Percentiles rank a stretch among this genome's conserved stretches.
Conservation (phyloP, 257 asterid genomes). For the Solanum neorickii region DNA sequence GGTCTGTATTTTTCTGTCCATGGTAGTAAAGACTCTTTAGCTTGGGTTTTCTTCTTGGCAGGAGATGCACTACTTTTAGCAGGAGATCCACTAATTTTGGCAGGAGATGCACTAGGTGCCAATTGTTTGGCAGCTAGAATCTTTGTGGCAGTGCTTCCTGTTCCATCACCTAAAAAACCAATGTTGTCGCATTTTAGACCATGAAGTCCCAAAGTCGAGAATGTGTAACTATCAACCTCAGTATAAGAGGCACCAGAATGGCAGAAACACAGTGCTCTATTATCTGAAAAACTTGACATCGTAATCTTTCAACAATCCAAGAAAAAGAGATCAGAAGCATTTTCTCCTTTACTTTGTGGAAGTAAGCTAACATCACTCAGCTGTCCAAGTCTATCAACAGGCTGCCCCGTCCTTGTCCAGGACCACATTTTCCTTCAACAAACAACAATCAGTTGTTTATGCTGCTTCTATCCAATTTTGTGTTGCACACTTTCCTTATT, state of each 20-base stretch:
- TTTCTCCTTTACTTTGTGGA: neutral
- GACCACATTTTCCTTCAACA: neutral
- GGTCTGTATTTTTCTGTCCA: constrained; percentile 95
- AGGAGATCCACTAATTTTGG: constrained; percentile 2
- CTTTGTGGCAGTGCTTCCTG: constrained; percentile 4
- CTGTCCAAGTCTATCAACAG: neutral
- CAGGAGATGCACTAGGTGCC: constrained; percentile 21
- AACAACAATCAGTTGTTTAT: neutral
- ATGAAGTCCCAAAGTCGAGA: neutral
- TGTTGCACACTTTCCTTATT: neutral
- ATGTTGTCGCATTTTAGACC: neutral
- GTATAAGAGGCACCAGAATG: neutral
- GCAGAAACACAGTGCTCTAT: neutral
- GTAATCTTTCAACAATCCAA: neutral
- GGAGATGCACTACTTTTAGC: constrained; percentile 10
- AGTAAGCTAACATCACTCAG: neutral
- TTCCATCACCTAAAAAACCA: neutral
- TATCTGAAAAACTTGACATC: neutral
- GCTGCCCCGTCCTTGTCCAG: neutral
- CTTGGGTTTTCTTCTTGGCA: constrained; percentile 28
- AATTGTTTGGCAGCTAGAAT: constrained; percentile 30
- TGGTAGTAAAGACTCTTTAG: constrained; percentile 39
- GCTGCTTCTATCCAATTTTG: neutral
- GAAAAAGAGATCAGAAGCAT: neutral
- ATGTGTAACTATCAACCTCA: neutral